These are phyloP conservation scores for Tremellales sp. DNA, from an alignment of 1,284 basidiomycete species.

Conservation along the genomic window DNA sequence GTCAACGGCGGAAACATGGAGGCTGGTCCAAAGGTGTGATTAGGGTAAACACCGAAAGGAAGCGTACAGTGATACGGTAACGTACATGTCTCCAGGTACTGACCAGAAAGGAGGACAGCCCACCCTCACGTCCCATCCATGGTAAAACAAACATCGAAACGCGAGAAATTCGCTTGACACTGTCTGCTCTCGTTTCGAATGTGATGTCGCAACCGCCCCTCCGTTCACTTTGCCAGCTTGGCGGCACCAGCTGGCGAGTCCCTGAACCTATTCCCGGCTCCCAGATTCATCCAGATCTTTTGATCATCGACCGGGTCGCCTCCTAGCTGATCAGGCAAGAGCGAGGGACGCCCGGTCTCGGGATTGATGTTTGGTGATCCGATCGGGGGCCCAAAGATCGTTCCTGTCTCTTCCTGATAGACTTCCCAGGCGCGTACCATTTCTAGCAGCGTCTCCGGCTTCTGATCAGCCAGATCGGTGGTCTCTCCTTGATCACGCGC, in stretches of 20 bases:
- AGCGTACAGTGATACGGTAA: too few relatives aligned
- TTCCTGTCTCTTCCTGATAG: slow-evolving; percentile 23
- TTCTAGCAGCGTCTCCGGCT: slow-evolving; percentile 19
- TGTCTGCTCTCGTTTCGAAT: background rate
- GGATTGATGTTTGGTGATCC: background rate
- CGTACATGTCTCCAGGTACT: too few relatives aligned
- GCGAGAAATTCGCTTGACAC: too few relatives aligned
- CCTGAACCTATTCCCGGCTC: slow-evolving; percentile 3
- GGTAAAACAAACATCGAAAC: too few relatives aligned
- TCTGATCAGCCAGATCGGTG: slow-evolving; percentile 19
- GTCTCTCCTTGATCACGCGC: slow-evolving; percentile 29
- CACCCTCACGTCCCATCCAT: too few relatives aligned
- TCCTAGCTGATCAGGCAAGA: background rate
- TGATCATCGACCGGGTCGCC: slow-evolving; percentile 5
- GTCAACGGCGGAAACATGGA: too few relatives aligned
- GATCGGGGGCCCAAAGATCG: background rate
- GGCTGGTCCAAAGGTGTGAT: too few relatives aligned
- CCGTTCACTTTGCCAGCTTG: background rate
- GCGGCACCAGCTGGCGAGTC: background rate
- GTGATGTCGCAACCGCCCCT: background rate
- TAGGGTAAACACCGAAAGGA: too few relatives aligned
- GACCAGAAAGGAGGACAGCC: too few relatives aligned
- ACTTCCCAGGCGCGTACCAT: slow-evolving; percentile 21
- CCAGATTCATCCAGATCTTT: slow-evolving; percentile 4
- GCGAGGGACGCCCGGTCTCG: background rate